phyloP scores from a whole-genome alignment of 1,139 yeast species.

The Lodderomyces pseudojiufengensis region DNA sequence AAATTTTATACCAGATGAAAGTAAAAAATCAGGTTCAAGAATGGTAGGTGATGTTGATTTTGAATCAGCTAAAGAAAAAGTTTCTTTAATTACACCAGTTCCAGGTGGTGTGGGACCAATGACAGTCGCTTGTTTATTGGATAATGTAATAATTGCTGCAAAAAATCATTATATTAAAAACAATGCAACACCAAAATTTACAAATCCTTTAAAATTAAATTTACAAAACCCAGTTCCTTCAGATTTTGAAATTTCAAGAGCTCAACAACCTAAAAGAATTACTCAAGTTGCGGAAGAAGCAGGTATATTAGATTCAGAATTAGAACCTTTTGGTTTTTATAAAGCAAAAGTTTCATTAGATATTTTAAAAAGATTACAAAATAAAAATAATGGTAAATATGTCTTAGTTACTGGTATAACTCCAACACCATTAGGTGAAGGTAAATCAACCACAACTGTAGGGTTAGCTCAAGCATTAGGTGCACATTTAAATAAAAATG shows the following conservation, averaged over 20 bases:
- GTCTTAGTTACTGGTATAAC: constrained; percentile 95
- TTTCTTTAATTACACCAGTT: constrained; percentile 85
- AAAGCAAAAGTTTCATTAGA: constrained; percentile 87
- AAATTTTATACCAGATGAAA: constrained; percentile 73
- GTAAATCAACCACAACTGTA: constrained; percentile 95
- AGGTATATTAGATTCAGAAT: constrained; percentile 76
- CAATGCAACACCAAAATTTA: constrained; percentile 48
- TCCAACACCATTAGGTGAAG: constrained; percentile 98
- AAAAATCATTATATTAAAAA: constrained; percentile 46
- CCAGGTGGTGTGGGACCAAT: constrained; percentile 99
- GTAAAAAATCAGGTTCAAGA: constrained; percentile 78
- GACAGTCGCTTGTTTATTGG: constrained; percentile 96
- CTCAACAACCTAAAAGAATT: constrained; percentile 84
- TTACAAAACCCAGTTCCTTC: constrained; percentile 83
- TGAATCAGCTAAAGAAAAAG: constrained; percentile 60
- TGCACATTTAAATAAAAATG: constrained; percentile 82
- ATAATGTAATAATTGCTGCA: constrained; percentile 84
- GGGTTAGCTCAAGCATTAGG: constrained; percentile 96
- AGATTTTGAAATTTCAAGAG: constrained; percentile 88
- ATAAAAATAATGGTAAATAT: constrained; percentile 78
- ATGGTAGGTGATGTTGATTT: constrained; percentile 95
- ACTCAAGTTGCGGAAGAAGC: constrained; percentile 78
- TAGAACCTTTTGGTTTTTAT: constrained; percentile 88
- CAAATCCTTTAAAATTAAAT: constrained; percentile 62
- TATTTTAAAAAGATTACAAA: constrained; percentile 66